Base-by-base conservation (phyloP, 345 rosid species). In the Lenwebbia sp. region DNA sequence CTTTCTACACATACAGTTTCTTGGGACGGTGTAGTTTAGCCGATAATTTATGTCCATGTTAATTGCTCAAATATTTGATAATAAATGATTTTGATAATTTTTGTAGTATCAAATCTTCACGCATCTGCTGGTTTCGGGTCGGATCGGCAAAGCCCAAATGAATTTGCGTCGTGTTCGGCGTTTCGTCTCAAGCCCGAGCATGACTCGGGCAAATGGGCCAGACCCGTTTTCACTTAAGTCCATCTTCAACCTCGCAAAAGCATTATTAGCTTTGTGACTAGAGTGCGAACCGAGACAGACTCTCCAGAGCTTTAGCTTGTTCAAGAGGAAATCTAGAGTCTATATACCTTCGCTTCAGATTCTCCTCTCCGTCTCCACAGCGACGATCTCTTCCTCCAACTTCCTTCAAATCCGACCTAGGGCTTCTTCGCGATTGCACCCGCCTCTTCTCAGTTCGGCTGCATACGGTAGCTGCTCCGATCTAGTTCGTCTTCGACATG, bases 401-500 rank as follows among this genome's bases (percentile, higher is more conserved):
- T 37, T 37, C 81, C 47, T 37, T 26, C 83, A 50, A 82, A 82
- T 82, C 56, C 40, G 56, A n/a, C 56, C 54, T 26, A 50, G 84
- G 56, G 13, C 47, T 70, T 21, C 81, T 70, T 40, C 10, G 44
- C 84, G 41, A 30, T 28, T 22, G 40, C 84, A 10, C 44, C 60
- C 26, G 57, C 60, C 33, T 33, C 74, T 60, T 15, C 74, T 60
- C 74, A 10, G 30, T 58, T 58, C 33, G 28, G 70, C 19, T 4
- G 70, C 33, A 30, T 30, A 60, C 23, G 76, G 76, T 70, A 37
- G 81, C 81, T 22, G 81, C 81, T 5, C 81, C 47, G 81, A 70
- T 70, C 81, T 70, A 19, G 47, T 23, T 22, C 81, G 70, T 22
- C 52, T 30, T 28, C 37, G 51, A 33, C 56, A 92, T 92, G 94